Evolutionary conservation across 2,329 filamentous ascomycete species (phyloP).

Genomic region (Grosmannia penicillata): DNA sequence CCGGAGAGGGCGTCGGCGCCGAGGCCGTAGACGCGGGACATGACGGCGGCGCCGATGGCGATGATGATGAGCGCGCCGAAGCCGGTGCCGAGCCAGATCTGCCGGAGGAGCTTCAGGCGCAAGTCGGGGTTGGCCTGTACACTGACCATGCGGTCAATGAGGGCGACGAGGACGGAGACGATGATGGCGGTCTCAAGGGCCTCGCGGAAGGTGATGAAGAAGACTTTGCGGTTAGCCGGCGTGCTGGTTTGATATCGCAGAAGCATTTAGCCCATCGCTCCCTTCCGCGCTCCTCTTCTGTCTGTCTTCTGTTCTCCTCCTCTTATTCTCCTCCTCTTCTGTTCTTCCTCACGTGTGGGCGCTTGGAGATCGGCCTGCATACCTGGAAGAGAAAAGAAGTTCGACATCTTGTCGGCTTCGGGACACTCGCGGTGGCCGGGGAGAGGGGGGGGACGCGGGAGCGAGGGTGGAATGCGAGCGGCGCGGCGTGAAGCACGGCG

Average conservation of each 20-base stretch:
- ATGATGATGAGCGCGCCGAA: conserved; percentile 50
- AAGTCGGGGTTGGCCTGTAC: conserved; percentile 43
- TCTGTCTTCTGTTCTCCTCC: too few species aligned
- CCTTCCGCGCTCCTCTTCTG: too few species aligned
- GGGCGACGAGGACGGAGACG: conserved; percentile 72
- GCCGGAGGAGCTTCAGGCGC: conserved; percentile 57
- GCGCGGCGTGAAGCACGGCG: background rate
- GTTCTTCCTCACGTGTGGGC: too few species aligned
- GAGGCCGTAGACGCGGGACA: conserved; percentile 58
- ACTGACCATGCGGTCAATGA: conserved; percentile 64
- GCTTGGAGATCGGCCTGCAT: background rate
- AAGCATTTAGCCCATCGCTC: too few species aligned
- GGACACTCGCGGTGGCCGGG: too few species aligned
- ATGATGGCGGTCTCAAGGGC: conserved; percentile 72
- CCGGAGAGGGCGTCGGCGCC: conserved; percentile 45
- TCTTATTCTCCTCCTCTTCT: too few species aligned
- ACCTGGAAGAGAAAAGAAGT: conserved; percentile 1
- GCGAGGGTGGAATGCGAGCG: too few species aligned
- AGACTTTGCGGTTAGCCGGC: conserved; percentile 40
- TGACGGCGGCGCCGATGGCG: conserved; percentile 49
- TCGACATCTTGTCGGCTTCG: background rate
- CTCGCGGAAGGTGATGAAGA: conserved; percentile 83
- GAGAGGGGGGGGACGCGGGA: too few species aligned
- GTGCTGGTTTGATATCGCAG: too few species aligned
- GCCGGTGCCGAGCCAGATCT: conserved; percentile 50